Conservation (phyloP, 176 grass and related monocot species). For the Neostapfia colusana region DNA sequence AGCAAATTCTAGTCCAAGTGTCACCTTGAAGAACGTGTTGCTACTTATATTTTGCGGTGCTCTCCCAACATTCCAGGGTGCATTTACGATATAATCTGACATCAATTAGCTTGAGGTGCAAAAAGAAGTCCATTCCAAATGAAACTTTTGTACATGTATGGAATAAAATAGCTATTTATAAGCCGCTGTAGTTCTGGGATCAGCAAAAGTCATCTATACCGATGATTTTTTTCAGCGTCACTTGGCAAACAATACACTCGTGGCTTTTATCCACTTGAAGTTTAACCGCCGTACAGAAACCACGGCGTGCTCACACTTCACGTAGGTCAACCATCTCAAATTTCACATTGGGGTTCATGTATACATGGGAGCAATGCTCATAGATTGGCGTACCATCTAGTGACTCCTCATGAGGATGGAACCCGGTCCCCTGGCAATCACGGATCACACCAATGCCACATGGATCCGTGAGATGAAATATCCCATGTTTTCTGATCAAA, state of each 20-base stretch:
- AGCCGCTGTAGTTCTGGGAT: neutral
- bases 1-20: too few species aligned
- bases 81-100: neutral
- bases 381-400: slow-evolving; percentile 80
- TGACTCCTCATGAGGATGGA: slow-evolving; percentile 94
- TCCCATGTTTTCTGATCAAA: slow-evolving; percentile 77
- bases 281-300: neutral
- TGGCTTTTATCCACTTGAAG: neutral
- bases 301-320: slow-evolving; percentile 37
- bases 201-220: neutral
- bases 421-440: slow-evolving; percentile 81
- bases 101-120: neutral
- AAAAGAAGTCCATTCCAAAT: neutral
- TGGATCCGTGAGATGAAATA: slow-evolving; percentile 97
- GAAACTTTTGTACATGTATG: slow-evolving; percentile 9
- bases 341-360: slow-evolving; percentile 82
- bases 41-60: too few species aligned
- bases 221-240: neutral
- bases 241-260: neutral
- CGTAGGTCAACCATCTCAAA: slow-evolving; percentile 88
- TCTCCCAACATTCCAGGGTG: neutral
- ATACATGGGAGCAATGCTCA: slow-evolving; percentile 94
- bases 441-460: slow-evolving; percentile 76
- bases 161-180: slow-evolving; percentile 9
- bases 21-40: too few species aligned